Evolutionary conservation across 139 green algal genomes (phyloP).

Genomic region (Tetradesmus obliquus): DNA sequence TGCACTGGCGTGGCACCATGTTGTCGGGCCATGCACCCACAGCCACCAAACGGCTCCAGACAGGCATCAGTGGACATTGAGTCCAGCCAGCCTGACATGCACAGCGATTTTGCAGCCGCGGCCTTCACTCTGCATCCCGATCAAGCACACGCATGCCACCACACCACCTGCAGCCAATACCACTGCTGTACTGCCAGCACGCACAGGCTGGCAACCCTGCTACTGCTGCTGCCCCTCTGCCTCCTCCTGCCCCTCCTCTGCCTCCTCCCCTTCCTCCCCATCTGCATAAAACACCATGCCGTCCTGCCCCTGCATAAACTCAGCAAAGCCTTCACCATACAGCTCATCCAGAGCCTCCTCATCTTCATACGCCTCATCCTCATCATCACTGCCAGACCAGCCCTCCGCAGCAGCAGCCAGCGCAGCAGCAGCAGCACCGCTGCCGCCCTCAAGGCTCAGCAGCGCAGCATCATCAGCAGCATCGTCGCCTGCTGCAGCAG

Average conservation of each 20-base stretch:
- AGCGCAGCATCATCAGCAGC: background rate
- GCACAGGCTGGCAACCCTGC: background rate
- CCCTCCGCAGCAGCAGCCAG: background rate
- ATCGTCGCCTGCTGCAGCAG: background rate
- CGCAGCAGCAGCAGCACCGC: background rate
- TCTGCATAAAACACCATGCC: conserved; percentile 22
- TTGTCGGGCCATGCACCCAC: too few species aligned
- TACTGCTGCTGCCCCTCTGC: background rate
- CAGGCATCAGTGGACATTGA: too few species aligned
- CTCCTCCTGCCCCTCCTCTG: background rate
- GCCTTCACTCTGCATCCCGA: too few species aligned
- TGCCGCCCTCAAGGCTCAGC: background rate
- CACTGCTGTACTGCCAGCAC: too few species aligned
- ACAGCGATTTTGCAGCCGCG: too few species aligned
- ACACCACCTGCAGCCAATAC: too few species aligned
- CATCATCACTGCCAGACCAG: background rate
- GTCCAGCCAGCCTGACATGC: too few species aligned
- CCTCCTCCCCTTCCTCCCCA: background rate
- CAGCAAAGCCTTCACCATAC: background rate
- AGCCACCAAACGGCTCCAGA: too few species aligned
- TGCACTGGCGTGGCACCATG: too few species aligned
- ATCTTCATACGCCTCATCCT: conserved; percentile 16
- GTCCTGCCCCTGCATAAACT: conserved; percentile 4
- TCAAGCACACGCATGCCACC: too few species aligned
- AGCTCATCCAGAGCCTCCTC: conserved; percentile 25